These are phyloP conservation scores for Pyrenophora graminea DNA, from an alignment of 2,329 filamentous ascomycete species.

Conservation along the genomic window DNA sequence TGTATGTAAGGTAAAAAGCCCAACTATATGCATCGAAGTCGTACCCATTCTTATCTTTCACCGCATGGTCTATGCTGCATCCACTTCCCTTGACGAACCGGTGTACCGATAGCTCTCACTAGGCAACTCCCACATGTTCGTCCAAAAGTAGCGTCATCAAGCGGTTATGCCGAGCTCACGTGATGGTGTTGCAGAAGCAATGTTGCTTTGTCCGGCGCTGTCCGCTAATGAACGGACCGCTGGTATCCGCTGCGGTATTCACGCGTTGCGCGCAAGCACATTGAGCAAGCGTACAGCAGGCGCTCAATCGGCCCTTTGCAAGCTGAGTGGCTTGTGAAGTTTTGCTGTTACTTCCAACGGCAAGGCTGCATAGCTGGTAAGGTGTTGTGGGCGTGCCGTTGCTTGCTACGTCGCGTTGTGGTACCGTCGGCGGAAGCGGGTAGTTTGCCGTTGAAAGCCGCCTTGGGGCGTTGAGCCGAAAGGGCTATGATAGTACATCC, in stretches of 20 bases:
- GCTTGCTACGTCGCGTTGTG: not conserved
- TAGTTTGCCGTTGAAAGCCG: constrained; percentile 10
- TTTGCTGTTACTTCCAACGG: not conserved
- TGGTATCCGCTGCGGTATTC: constrained; percentile 19
- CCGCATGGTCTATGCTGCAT: not conserved
- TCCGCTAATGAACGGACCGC: constrained; percentile 25
- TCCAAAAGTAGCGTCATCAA: constrained; percentile 24
- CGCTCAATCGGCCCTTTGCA: too few species aligned
- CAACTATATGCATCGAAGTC: constrained; percentile 1
- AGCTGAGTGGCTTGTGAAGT: not conserved
- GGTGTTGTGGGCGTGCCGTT: not conserved
- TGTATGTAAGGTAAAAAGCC: not conserved
- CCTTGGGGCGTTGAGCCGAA: constrained; percentile 9
- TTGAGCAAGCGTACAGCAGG: not conserved
- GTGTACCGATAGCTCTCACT: constrained; percentile 21
- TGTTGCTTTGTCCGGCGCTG: constrained; percentile 19
- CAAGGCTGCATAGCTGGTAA: not conserved
- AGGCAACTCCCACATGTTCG: constrained; percentile 18
- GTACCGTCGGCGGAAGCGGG: constrained; percentile 1
- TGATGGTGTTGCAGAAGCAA: constrained; percentile 23
- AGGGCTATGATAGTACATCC: not conserved
- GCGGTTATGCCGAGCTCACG: constrained; percentile 36
- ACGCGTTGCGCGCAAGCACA: not conserved
- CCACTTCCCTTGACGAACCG: constrained; percentile 32
- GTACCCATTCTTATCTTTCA: constrained; percentile 25